Percentiles rank a stretch among this genome's conserved stretches.
Evolutionary conservation across 192 early-diverging fungal genomes (phyloP).

Genomic region (Phlyctochytrium bullatum): DNA sequence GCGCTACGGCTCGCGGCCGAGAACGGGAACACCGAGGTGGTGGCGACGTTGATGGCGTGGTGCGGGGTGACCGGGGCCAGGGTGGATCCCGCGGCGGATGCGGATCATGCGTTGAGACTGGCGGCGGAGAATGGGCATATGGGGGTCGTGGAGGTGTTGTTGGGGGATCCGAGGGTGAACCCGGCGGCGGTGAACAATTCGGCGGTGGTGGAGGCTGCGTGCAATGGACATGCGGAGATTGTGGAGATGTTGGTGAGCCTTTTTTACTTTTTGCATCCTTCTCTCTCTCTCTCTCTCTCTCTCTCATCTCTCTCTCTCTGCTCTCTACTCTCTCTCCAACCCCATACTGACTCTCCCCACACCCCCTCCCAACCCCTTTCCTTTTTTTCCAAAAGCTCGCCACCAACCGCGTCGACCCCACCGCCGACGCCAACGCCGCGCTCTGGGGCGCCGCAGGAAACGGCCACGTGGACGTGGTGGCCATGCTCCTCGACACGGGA

Average conservation of each 20-base stretch:
- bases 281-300: too few species aligned
- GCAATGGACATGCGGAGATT: neutral
- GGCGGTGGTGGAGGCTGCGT: neutral
- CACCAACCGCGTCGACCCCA: too few species aligned
- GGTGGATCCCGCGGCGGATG: neutral
- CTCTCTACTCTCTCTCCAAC: too few species aligned
- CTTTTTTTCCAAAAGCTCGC: too few species aligned
- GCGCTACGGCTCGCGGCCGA: constrained; percentile 3
- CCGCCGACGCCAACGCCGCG: neutral
- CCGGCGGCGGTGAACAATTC: neutral
- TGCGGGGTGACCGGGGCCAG: neutral
- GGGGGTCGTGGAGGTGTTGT: neutral
- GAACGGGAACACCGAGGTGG: neutral
- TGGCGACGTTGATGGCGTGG: neutral
- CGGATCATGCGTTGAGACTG: neutral
- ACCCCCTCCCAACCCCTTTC: too few species aligned
- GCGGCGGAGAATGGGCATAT: neutral
- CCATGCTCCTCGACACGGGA: neutral
- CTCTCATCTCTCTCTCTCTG: too few species aligned
- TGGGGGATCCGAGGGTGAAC: neutral
- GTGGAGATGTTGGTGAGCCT: neutral
- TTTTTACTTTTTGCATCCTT: too few species aligned
- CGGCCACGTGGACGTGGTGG: neutral
- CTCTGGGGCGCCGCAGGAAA: neutral
- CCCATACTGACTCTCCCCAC: too few species aligned